Percentiles rank a stretch among this genome's conserved stretches.
Evolutionary conservation across 345 rosid species (phyloP).

Genomic region (Cardamine chenopodiifolia): DNA sequence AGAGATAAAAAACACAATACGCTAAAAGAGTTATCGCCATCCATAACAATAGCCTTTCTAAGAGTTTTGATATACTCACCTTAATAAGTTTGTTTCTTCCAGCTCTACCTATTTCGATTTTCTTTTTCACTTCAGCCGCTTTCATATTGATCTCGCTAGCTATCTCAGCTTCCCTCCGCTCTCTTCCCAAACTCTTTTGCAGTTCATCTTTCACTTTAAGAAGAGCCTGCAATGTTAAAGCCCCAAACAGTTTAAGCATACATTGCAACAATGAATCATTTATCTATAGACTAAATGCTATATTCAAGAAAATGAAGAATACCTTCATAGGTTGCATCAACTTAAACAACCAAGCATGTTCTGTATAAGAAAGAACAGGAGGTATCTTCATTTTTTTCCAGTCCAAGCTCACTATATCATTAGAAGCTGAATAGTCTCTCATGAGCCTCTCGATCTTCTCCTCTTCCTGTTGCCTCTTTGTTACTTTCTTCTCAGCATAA

Average conservation of each 20-base stretch:
- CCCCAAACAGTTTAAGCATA: neutral
- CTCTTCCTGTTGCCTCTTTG: constrained; percentile 45
- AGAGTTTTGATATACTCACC: constrained; percentile 44
- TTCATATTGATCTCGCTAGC: constrained; percentile 58
- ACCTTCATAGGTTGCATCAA: constrained; percentile 97
- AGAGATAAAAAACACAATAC: neutral
- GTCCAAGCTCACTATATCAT: constrained; percentile 74
- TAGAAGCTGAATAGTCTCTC: constrained; percentile 71
- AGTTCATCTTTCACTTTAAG: constrained; percentile 61
- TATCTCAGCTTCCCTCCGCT: constrained; percentile 67
- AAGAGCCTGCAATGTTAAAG: constrained; percentile 52
- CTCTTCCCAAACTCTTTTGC: constrained; percentile 56
- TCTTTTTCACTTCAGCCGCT: constrained; percentile 53
- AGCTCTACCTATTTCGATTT: constrained; percentile 71
- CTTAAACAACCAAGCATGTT: constrained; percentile 91
- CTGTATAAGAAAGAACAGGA: constrained; percentile 78
- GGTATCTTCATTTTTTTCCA: constrained; percentile 98
- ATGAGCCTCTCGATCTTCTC: constrained; percentile 77
- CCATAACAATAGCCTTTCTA: neutral
- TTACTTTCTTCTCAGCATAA: constrained; percentile 31
- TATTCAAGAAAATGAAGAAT: neutral
- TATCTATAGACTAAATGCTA: neutral
- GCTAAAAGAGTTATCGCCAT: constrained; percentile 2
- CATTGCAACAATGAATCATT: neutral
- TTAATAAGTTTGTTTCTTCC: constrained; percentile 92